Conservation (phyloP, 2,329 filamentous ascomycete genomes). For the Scorias spongiosa region DNA sequence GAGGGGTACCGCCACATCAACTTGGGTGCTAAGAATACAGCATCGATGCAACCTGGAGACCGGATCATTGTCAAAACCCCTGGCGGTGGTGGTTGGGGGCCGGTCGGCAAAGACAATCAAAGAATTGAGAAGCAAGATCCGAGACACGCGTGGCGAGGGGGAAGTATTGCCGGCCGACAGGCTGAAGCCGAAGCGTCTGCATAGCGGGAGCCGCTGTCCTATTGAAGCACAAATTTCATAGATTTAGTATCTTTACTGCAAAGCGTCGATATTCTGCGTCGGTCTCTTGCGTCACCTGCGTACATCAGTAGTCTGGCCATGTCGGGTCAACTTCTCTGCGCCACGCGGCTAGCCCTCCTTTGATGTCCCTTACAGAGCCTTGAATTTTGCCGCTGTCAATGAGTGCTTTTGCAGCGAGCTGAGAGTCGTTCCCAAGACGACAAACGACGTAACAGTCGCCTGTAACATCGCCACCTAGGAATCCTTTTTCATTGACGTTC, state of each 20-base stretch:
- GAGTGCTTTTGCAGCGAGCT: conserved; percentile 50
- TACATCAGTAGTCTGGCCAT: conserved; percentile 40
- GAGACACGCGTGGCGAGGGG: conserved; percentile 42
- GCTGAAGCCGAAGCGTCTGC: conserved; percentile 34
- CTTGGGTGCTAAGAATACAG: conserved; percentile 65
- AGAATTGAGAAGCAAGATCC: conserved; percentile 38
- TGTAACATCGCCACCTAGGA: conserved; percentile 27
- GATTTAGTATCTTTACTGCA: background rate
- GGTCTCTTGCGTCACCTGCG: too few relatives aligned
- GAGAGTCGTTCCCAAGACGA: conserved; percentile 64
- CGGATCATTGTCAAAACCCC: conserved; percentile 65
- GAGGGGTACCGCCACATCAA: conserved; percentile 45
- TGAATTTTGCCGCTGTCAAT: conserved; percentile 44
- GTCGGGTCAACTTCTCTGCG: conserved; percentile 47
- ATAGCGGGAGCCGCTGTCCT: conserved; percentile 4
- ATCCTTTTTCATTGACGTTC: conserved; percentile 10
- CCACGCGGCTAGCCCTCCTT: conserved; percentile 60
- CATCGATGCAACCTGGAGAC: conserved; percentile 60
- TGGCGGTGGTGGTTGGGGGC: conserved; percentile 65
- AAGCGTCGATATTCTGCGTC: too few relatives aligned
- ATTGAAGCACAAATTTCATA: background rate
- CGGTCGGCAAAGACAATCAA: conserved; percentile 40
- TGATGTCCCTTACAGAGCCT: conserved; percentile 54
- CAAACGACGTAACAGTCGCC: conserved; percentile 43
- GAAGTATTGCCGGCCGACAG: conserved; percentile 41